phyloP scores from a whole-genome alignment of 202 grass and related monocot species.

The Hordeum pubiflorum region DNA sequence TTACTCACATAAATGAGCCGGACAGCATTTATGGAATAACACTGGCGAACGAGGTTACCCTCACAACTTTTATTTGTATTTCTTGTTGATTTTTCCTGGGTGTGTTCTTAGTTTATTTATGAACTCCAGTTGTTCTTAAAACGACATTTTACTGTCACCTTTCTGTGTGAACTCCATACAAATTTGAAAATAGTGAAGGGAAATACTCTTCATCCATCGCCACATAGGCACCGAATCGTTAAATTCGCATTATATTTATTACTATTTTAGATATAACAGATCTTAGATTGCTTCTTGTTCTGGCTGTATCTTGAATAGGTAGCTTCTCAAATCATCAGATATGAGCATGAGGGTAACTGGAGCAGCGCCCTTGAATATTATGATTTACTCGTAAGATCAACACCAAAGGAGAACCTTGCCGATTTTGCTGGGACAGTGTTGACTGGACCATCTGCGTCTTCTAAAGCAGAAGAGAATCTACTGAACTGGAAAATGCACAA shows the following conservation, averaged over 20 bases:
- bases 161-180: neutral
- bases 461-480: conserved; percentile 41
- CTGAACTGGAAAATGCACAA: conserved; percentile 76
- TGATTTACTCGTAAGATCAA: conserved; percentile 87
- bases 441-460: conserved; percentile 33
- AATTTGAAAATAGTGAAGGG: neutral
- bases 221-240: neutral
- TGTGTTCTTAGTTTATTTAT: neutral
- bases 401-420: conserved; percentile 29
- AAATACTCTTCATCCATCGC: neutral
- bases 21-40: conserved; percentile 93
- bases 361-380: conserved; percentile 84
- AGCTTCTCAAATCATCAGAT: conserved; percentile 77
- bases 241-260: conserved; percentile 4
- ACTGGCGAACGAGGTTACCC: conserved; percentile 72
- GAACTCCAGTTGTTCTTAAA: neutral
- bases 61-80: neutral
- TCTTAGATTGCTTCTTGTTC: conserved; percentile 15
- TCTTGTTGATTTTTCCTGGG: conserved; percentile 3
- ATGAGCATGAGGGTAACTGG: conserved; percentile 93
- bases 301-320: conserved; percentile 45
- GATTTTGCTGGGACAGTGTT: conserved; percentile 22
- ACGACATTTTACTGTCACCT: neutral
- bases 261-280: neutral
- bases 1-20: conserved; percentile 78